These are phyloP conservation scores for Pythium rhizo-oryzae DNA, from an alignment of 352 stramenopile species.

Conservation along the genomic window DNA sequence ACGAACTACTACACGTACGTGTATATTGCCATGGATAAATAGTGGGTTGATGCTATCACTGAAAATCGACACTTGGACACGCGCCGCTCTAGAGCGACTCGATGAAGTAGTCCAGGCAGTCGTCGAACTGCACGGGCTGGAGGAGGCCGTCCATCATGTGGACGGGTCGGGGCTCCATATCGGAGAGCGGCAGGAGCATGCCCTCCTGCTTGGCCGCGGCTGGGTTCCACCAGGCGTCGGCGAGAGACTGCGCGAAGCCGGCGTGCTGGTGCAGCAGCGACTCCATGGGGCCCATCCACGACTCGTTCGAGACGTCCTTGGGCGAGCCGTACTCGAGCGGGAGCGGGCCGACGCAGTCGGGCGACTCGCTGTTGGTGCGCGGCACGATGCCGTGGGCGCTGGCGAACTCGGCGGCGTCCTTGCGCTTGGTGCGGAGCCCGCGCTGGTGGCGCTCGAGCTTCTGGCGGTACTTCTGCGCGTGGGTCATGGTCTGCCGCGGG, in stretches of 20 bases:
- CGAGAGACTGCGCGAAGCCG: neutral
- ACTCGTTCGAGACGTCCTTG: slow-evolving; percentile 25
- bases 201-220: slow-evolving; percentile 3
- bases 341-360: neutral
- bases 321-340: slow-evolving; percentile 27
- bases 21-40: slow-evolving; percentile 6
- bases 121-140: slow-evolving; percentile 29
- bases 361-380: neutral
- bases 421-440: slow-evolving; percentile 28
- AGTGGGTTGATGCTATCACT: neutral
- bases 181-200: slow-evolving; percentile 23
- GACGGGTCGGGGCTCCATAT: slow-evolving; percentile 17
- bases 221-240: slow-evolving; percentile 12
- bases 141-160: slow-evolving; percentile 4
- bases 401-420: slow-evolving; percentile 17
- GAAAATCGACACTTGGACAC: neutral
- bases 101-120: slow-evolving; percentile 38
- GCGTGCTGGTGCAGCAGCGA: slow-evolving; percentile 13
- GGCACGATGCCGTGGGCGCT: slow-evolving; percentile 15
- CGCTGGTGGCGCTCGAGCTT: slow-evolving; percentile 37
- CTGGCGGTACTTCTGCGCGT: slow-evolving; percentile 40
- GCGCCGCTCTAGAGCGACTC: slow-evolving; percentile 26
- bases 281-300: slow-evolving; percentile 15
- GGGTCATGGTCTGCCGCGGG: slow-evolving; percentile 33
- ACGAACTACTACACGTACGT: neutral